Base-by-base conservation (phyloP, 2,329 filamentous ascomycete species). In the Beauveria australis region DNA sequence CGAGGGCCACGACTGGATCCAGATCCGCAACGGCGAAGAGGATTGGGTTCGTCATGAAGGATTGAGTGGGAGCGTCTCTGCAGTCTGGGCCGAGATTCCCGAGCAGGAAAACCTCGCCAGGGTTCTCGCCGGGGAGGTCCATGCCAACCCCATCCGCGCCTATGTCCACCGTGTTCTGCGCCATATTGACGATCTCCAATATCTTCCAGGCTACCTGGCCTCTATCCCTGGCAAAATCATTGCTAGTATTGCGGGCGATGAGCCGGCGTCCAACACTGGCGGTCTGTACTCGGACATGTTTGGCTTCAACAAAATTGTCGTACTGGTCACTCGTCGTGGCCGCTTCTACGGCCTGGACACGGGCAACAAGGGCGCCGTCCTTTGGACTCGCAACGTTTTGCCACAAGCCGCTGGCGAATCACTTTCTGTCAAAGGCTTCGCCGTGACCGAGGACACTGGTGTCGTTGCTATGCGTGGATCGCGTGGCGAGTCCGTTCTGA, bases 161-260 rank as follows among this genome's bases (percentile, higher is more conserved):
- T 99, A 96, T 69, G 76, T 93, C 30, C 92, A 97, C 74, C 88
- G 94, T 16, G 80, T 96, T 16, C 88, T 83, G 64, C 89, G 94
- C 51, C 94, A 99, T 70, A 68, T 91, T 16, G 79, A 84, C 51
- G 94, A 97, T 65, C 79, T 97, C 44, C 79, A 89, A 69, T 79
- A 88, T 66, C 79, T 97, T 4, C 92, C 92, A 0, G 81, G 79
- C 0, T 95, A 88, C 75, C 74, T 96, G 3, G 80, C 85, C 63
- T 79, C 79, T 18, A 78, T 97, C 10, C 91, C 91, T 5, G 75
- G 79, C 48, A 85, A 86, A 26, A 75, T 97, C 16, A 68, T 92
- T 3, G 82, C 82, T 63, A 87, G 84, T 64, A 77, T 91, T 18
- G 70, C 87, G 9, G 84, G 85, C 37, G 82, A 82, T 0, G 79